A percentile compares a stretch with the other conserved stretches of the same genome.
Conservation (phyloP, 2,329 filamentous ascomycete genomes). For the Rasamsonia emersonii region DNA sequence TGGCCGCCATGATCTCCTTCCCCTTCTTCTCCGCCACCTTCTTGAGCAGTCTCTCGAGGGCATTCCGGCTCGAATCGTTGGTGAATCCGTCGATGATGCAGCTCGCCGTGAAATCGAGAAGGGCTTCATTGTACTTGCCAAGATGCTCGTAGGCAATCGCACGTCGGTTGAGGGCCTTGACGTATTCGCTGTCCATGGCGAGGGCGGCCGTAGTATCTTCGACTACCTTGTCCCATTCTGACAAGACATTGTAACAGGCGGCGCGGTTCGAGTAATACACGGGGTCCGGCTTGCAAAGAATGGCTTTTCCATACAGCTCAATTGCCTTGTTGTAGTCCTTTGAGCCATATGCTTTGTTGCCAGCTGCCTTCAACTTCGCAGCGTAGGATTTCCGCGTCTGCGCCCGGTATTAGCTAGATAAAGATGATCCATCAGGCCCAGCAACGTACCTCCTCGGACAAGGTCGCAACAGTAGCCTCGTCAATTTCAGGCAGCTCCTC, state of each 20-base stretch:
- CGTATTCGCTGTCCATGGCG: constrained; percentile 86
- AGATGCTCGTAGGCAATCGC: constrained; percentile 96
- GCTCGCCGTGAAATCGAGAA: constrained; percentile 95
- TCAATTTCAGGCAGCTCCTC: constrained; percentile 62
- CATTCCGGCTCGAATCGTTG: constrained; percentile 78
- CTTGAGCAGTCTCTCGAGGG: constrained; percentile 88
- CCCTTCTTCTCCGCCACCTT: constrained; percentile 94
- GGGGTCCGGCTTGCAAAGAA: constrained; percentile 92
- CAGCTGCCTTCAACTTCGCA: constrained; percentile 83
- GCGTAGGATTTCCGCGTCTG: constrained; percentile 80
- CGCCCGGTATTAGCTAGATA: constrained; percentile 2
- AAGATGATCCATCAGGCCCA: constrained; percentile 1
- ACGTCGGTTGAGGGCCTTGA: constrained; percentile 94
- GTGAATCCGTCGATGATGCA: constrained; percentile 98
- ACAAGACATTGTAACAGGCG: constrained; percentile 90
- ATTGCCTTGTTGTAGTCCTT: constrained; percentile 94
- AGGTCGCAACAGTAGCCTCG: constrained; percentile 38
- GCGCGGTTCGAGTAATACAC: constrained; percentile 99
- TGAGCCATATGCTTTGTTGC: constrained; percentile 90
- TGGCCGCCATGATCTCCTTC: constrained; percentile 72
- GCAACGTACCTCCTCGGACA: constrained; percentile 38
- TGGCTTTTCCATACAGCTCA: constrained; percentile 88
- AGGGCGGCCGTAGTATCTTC: constrained; percentile 95
- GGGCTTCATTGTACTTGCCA: constrained; percentile 81
- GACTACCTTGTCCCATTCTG: constrained; percentile 90